phyloP scores from a whole-genome alignment of 2,329 filamentous ascomycete genomes.

The Pseudogymnoascus pannorum region DNA sequence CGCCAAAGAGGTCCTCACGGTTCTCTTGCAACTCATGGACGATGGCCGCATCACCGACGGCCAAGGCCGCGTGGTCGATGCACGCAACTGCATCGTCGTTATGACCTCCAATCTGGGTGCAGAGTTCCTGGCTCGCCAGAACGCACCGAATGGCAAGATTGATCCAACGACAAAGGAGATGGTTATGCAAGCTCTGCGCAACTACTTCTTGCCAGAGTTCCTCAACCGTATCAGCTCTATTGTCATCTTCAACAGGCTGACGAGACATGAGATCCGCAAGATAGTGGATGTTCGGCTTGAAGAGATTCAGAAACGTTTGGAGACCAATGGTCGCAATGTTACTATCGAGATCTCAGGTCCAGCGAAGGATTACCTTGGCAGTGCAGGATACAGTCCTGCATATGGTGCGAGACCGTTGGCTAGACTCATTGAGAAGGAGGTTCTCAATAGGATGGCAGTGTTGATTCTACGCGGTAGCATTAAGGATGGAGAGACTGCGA shows the following conservation, averaged over 20 bases:
- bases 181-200: slow-evolving; percentile 83
- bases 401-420: slow-evolving; percentile 88
- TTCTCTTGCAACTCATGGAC: slow-evolving; percentile 98
- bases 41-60: slow-evolving; percentile 97
- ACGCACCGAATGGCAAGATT: slow-evolving; percentile 72
- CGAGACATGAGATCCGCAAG: slow-evolving; percentile 79
- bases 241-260: slow-evolving; percentile 98
- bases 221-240: slow-evolving; percentile 94
- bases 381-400: slow-evolving; percentile 85
- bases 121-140: slow-evolving; percentile 79
- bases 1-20: slow-evolving; percentile 93
- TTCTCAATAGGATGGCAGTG: slow-evolving; percentile 87
- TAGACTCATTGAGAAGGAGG: slow-evolving; percentile 92
- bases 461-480: slow-evolving; percentile 81
- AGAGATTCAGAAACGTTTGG: slow-evolving; percentile 90
- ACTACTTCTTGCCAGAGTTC: slow-evolving; percentile 98
- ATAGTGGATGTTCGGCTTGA: slow-evolving; percentile 85
- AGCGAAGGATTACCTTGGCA: slow-evolving; percentile 88
- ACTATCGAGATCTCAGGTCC: slow-evolving; percentile 73
- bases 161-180: slow-evolving; percentile 79
- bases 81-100: slow-evolving; percentile 96
- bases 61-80: slow-evolving; percentile 89
- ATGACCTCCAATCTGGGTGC: slow-evolving; percentile 98
- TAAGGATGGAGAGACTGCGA: slow-evolving; percentile 75
- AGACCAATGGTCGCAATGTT: slow-evolving; percentile 77